Evolutionary conservation across 345 rosid genomes (phyloP), one percentile per base, ranked within the genome.

Genomic region (Kandelia obovata): DNA sequence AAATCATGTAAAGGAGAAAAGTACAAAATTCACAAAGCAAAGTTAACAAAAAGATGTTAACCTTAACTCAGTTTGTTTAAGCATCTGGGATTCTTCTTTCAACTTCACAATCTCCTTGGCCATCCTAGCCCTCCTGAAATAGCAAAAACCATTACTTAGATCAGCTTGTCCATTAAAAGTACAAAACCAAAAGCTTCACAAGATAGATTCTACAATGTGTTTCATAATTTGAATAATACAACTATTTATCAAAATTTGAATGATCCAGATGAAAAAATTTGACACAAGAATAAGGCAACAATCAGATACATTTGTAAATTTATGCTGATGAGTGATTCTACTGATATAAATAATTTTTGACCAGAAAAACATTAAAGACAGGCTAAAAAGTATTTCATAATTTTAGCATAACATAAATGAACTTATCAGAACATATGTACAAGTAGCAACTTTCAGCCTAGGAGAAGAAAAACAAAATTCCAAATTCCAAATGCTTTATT

Each of bases 41-140:
- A 39, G 16, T 68, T 28, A 58, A 56, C 17, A 64, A n/a, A 35
- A 69, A 71, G 37, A 58, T 8, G 8, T 75, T 67, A 68, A 95
- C 99, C 89, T 85, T 53, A 86, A 77, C 51, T 82, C 84, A 68
- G 85, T 71, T 64, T 85, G 84, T 81, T 73, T 88, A 20, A 86
- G 84, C 68, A 84, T 39, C 57, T 79, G 81, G 55, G 75, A 81
- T 84, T 95, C 99, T 77, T 92, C 96, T 80, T 89, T 92, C 67
- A 95, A 73, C 73, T 75, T 85, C 58, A 97, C 92, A 71, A 86
- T 73, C 81, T 95, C 99, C 66, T 85, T 86, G 11, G 92, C 96
- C 89, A 95, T 92, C 78, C 83, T 87, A 74, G 87, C 88, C 80
- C 98, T 87, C 98, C 99, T 95, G 71, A 25, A 77, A 63, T 64